Evolutionary conservation across 108 stramenopile species (phyloP), one percentile per base, ranked within the genome.

Genomic region (Conticribra weissflogii): DNA sequence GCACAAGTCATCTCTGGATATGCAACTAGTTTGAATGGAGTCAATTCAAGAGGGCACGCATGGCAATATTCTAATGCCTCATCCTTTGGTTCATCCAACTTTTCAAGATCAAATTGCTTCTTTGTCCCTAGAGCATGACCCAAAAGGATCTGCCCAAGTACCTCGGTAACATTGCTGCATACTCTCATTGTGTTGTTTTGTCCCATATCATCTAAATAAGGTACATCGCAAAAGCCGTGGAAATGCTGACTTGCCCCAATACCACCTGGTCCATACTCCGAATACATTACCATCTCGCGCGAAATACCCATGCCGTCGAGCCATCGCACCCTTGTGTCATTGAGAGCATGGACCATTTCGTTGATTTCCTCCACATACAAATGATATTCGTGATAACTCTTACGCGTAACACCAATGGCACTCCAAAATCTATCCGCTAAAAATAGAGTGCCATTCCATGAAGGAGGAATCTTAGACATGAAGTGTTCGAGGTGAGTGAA

Each of bases 251-350:
- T 70, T 9, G 24, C 16, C 3, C 63, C 50, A 5, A 60, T 57
- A 41, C 52, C 21, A 18, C 64, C 55, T 24, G 54, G 55, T 16
- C 76, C 76, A 8, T 49, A 50, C 27, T 78, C 54, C 9, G 52
- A 54, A 44, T 78, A 70, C 68, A 78, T 69, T 28, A 60, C 57
- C 76, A 70, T 78, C 47, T 78, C 68, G 19, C 58, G 59, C 1
- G 68, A 69, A 31, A 63, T 63, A 30, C 68, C 76, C 29, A 57
- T 58, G 15, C 76, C 76, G 47, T 78, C 63, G 14, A 78, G 15
- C 76, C 68, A 78, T 27, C 76, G 68, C 24, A 78, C 63, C 12
- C 76, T 34, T n/a, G 54, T 29, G 23, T 78, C 76, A 44, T 69
- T 58, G 24, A 68, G 49, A 27, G 5, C 31, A 22, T 41, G 15